Base-by-base conservation (phyloP, 495 filamentous ascomycete genomes). In the Penicillium soppii region DNA sequence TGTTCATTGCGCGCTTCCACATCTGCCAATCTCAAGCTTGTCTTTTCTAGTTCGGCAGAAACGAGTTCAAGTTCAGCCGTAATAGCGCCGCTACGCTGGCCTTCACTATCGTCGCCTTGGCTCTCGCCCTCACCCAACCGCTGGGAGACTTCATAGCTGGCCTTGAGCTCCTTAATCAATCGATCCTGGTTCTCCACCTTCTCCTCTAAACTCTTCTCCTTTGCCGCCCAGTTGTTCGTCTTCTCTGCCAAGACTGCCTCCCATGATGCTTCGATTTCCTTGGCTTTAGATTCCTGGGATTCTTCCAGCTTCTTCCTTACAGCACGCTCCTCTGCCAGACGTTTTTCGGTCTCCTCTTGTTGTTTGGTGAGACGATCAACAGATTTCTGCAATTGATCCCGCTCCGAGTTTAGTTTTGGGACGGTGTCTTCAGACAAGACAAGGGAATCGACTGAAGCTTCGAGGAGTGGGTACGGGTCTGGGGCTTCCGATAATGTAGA, bases 1-100 rank as follows among this genome's bases (percentile, higher is more conserved):
- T 96, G 91, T 66, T 99, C 94, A 61, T 99, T 99, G 43, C 92
- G 82, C 21, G 90, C 88, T 69, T 97, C 92, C 23, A 96, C 83
- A 54, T 99, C 92, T 23, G 91, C 92, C 32, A 97, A 75, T 35
- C 95, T 76, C 25, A 90, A 70, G 53, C 87, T 96, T 7, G 91
- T 92, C 61, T 90, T 86, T 59, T 99, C 94, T 23, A 99, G 67
- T 63, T 97, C 94, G 1, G 91, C 86, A 58, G 86, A 85, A 17
- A 96, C 83, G 70, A 99, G 89, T 57, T 99, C 94, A 51, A 99
- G 71, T 71, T 97, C 94, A 12, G 94, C 94, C 59, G 83, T 90
- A 6, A 84, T 86, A 48, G 92, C 88, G 40, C 85, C 81, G 42
- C 70, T 69, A 5, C 75, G 78, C 26, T 72, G 65, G 23, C 61